Percentiles rank a stretch among this genome's conserved stretches.
phyloP scores from a whole-genome alignment of 2,329 filamentous ascomycete genomes.

The Pezicula neosporulosa region DNA sequence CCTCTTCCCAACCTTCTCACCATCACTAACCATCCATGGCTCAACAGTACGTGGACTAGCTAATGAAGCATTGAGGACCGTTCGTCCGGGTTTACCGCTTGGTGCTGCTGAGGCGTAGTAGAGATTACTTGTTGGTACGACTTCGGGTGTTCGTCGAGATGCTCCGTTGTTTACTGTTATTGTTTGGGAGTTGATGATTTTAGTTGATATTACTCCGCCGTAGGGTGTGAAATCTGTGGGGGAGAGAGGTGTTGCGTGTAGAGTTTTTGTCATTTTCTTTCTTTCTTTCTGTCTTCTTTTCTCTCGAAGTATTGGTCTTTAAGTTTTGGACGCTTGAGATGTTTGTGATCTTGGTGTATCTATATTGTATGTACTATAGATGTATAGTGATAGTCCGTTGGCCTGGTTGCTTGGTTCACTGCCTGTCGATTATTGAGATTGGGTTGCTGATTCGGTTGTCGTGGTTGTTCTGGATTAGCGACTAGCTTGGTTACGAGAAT shows the following conservation, averaged over 20 bases:
- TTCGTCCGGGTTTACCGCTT: background rate
- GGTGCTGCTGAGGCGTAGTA: constrained; percentile 2
- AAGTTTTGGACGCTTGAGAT: background rate
- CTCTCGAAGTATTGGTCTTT: background rate
- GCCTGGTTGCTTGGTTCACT: too few species aligned
- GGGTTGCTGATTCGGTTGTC: too few species aligned
- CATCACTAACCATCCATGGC: background rate
- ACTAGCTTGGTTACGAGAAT: too few species aligned
- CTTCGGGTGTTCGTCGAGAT: constrained; percentile 2
- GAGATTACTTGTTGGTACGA: constrained; percentile 2
- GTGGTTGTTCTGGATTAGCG: too few species aligned
- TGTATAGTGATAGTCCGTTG: too few species aligned
- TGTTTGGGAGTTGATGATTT: background rate
- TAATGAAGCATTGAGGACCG: constrained; percentile 2
- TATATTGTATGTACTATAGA: too few species aligned
- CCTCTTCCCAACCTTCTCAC: background rate
- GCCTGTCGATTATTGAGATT: too few species aligned
- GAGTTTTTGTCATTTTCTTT: background rate
- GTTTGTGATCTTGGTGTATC: background rate
- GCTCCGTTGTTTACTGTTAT: background rate
- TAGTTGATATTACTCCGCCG: constrained; percentile 3
- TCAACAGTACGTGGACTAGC: background rate
- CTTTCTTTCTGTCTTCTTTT: too few species aligned
- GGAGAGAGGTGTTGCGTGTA: background rate
- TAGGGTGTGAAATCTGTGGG: background rate